These are phyloP conservation scores for Micractinium conductrix DNA, from an alignment of 139 green algal genomes.

Conservation along the genomic window DNA sequence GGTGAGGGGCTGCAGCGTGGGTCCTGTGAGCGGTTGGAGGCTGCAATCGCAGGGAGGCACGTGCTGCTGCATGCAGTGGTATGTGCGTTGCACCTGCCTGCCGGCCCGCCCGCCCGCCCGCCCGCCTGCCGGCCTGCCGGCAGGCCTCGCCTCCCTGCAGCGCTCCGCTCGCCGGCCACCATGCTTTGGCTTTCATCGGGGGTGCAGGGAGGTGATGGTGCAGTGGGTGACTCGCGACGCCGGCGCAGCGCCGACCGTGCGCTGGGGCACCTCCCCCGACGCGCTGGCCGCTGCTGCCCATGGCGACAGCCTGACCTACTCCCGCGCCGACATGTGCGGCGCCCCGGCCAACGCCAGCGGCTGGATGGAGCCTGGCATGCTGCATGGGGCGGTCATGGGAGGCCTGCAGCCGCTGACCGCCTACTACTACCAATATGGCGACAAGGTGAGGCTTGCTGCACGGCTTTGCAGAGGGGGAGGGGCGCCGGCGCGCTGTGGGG, in stretches of 20 bases:
- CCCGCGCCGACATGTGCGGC: constrained; percentile 59
- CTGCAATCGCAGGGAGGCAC: too few relatives aligned
- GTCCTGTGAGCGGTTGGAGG: not conserved
- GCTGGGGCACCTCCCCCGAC: not conserved
- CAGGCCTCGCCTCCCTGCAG: too few relatives aligned
- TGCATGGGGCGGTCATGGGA: constrained; percentile 56
- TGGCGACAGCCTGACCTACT: constrained; percentile 35
- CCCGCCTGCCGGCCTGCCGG: not conserved
- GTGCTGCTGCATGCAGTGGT: too few relatives aligned
- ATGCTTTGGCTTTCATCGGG: not conserved
- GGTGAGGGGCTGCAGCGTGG: not conserved
- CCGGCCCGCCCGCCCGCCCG: not conserved
- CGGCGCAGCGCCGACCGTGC: not conserved
- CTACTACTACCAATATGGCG: constrained; percentile 47
- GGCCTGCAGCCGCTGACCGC: constrained; percentile 45
- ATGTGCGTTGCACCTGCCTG: too few relatives aligned
- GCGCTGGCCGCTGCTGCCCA: not conserved
- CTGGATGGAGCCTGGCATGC: constrained; percentile 39
- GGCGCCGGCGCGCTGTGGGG: too few relatives aligned
- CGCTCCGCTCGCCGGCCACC: not conserved
- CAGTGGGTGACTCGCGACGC: constrained; percentile 28
- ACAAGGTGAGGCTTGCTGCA: constrained; percentile 30
- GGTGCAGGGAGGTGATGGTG: constrained; percentile 28
- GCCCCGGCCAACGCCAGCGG: constrained; percentile 48
- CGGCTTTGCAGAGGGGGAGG: too few relatives aligned